A percentile compares a stretch with the other conserved stretches of the same genome.
Conservation (phyloP, 2,329 filamentous ascomycete species). For the Exophiala sp. region DNA sequence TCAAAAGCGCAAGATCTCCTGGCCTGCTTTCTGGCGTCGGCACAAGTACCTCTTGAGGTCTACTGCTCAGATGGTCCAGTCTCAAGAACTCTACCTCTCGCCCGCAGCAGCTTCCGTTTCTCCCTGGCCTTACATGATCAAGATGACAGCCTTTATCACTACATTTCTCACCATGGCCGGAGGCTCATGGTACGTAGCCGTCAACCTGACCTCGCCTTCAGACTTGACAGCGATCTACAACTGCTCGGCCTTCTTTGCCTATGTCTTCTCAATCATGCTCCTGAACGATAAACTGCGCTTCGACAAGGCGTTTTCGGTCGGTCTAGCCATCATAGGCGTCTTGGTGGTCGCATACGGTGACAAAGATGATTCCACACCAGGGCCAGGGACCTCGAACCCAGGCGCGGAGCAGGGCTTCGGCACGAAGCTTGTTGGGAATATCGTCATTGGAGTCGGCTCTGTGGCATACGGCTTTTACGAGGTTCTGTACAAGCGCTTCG, state of each 20-base stretch:
- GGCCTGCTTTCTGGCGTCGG: slow-evolving; percentile 77
- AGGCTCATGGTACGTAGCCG: slow-evolving; percentile 90
- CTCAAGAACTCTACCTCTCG: slow-evolving; percentile 62
- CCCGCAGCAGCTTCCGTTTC: slow-evolving; percentile 37
- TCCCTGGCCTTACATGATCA: slow-evolving; percentile 67
- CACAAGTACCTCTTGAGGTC: slow-evolving; percentile 58
- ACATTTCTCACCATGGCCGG: slow-evolving; percentile 82
- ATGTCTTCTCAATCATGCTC: slow-evolving; percentile 88
- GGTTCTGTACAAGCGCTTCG: slow-evolving; percentile 87
- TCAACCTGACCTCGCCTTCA: slow-evolving; percentile 84
- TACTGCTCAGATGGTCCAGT: slow-evolving; percentile 79
- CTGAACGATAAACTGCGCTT: slow-evolving; percentile 75
- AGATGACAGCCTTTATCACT: slow-evolving; percentile 75
- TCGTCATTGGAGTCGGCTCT: slow-evolving; percentile 85
- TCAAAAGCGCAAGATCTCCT: slow-evolving; percentile 71
- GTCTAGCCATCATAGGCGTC: slow-evolving; percentile 81
- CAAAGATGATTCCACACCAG: slow-evolving; percentile 50
- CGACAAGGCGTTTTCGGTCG: slow-evolving; percentile 81
- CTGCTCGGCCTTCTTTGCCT: slow-evolving; percentile 97
- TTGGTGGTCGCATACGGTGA: slow-evolving; percentile 95
- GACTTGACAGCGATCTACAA: slow-evolving; percentile 99
- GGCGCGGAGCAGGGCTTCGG: slow-evolving; percentile 36
- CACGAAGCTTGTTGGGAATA: slow-evolving; percentile 69
- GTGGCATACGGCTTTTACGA: slow-evolving; percentile 96
- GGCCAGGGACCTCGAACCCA: slow-evolving; percentile 49